Conservation (phyloP, 2,329 filamentous ascomycete genomes). For the Penicillium aurantiogriseum region DNA sequence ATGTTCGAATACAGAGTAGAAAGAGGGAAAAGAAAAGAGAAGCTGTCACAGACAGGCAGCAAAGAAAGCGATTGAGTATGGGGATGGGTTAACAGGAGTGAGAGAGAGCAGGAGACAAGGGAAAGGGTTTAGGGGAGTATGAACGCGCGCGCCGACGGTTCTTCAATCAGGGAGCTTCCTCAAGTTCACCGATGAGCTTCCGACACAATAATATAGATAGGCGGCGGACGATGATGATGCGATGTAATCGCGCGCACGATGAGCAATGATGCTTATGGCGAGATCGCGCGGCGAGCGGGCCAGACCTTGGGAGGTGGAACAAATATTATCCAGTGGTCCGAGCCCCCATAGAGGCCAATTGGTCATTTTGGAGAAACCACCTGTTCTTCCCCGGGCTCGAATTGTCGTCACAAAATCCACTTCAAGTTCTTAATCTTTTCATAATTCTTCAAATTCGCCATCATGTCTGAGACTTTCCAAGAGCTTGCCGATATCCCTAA, state of each 20-base stretch:
- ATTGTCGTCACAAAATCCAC: background rate
- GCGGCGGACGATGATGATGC: background rate
- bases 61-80: background rate
- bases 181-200: background rate
- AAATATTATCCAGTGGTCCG: background rate
- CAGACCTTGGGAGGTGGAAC: background rate
- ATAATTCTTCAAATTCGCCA: constrained; percentile 1
- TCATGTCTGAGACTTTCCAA: constrained; percentile 59
- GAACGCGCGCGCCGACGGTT: background rate
- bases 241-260: background rate
- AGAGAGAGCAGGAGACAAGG: background rate
- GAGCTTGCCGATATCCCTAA: constrained; percentile 59
- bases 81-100: background rate
- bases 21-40: background rate
- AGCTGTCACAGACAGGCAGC: constrained; percentile 3
- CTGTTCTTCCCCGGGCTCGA: constrained; percentile 6
- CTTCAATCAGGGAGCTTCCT: background rate
- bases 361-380: constrained; percentile 10
- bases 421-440: background rate
- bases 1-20: background rate
- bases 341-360: background rate
- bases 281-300: background rate
- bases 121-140: background rate
- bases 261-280: too few relatives aligned
- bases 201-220: background rate